Evolutionary conservation across 2,329 filamentous ascomycete species (phyloP), one percentile per base, ranked within the genome.

Genomic region (Mollisia scopiformis): DNA sequence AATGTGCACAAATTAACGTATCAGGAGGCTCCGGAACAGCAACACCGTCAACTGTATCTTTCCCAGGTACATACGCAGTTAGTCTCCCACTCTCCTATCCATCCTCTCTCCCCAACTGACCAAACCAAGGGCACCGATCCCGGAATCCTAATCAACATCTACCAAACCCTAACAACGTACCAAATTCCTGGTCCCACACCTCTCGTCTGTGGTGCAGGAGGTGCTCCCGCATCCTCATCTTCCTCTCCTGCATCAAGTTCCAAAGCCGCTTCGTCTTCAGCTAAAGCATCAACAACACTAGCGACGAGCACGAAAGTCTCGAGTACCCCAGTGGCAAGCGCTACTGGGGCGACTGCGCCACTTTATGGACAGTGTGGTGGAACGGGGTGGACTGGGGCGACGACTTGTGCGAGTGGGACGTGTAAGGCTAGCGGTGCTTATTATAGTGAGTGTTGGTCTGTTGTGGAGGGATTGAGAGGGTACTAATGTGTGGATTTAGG

Each of bases 1-100:
- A 80, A 72, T 83, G 80, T 66, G 80, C 77, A 0, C 80, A 82
- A 63, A 70, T 82, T 64, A 77, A 75, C 46, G 76, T 82, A n/a
- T 73, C 74, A 1, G 79, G 78, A 30, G 78, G 78, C 41, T 62
- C 66, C 3, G 67, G 61, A 6, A 52, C 60, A 11, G 33, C 53
- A 3, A 65, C 57, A 7, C 69, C 69, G 5, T 50, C 63, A n/a
- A 68, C 65, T 6, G 69, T 71, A 3, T 51, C 61, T 3, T 56
- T 71, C 11, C 69, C 69, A 21, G 68, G 69, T 10, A 66, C 69
- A 2, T 70, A 70, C 37, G 43, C 50, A 14, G 66, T 66, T 43
- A 47, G 60, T 82, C n/a, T 6, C 30, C 27, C 35, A 43, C 19
- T 16, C 16, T 23, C 6, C 25, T 21, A 30, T 11, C 27, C 6